phyloP scores from a whole-genome alignment of 2,329 filamentous ascomycete species.

The Cladophialophora chaetospira region DNA sequence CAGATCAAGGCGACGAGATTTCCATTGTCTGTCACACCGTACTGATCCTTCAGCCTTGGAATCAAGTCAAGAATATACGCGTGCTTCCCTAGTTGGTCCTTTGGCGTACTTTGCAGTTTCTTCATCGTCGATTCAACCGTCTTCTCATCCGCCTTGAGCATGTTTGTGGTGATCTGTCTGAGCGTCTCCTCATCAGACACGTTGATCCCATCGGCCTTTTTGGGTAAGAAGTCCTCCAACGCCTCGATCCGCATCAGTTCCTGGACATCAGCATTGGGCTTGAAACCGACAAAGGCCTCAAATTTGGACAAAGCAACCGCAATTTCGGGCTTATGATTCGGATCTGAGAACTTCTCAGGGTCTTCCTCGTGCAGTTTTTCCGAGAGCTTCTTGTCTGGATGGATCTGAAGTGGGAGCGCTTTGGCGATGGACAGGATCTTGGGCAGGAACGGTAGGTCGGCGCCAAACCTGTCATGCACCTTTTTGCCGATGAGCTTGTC shows the following conservation, averaged over 20 bases:
- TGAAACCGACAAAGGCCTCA: conserved; percentile 76
- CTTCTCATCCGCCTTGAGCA: conserved; percentile 58
- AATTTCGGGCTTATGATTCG: conserved; percentile 80
- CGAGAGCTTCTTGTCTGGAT: conserved; percentile 70
- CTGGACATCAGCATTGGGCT: conserved; percentile 63
- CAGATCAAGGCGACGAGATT: conserved; percentile 68
- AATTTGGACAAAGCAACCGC: conserved; percentile 71
- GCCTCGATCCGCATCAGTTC: conserved; percentile 58
- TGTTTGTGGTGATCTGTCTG: conserved; percentile 55
- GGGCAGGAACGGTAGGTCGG: conserved; percentile 70
- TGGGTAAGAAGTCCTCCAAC: conserved; percentile 57
- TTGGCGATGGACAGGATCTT: conserved; percentile 77
- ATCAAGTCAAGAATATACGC: conserved; percentile 66
- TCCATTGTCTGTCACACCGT: conserved; percentile 65
- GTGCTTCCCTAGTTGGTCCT: conserved; percentile 53
- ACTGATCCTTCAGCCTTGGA: conserved; percentile 65
- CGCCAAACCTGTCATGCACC: conserved; percentile 62
- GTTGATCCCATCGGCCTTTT: conserved; percentile 46
- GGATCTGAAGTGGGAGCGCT: conserved; percentile 72
- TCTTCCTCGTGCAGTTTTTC: conserved; percentile 64
- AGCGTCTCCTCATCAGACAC: conserved; percentile 56
- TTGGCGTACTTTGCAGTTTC: conserved; percentile 52
- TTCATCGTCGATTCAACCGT: conserved; percentile 57
- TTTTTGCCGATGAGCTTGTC: conserved; percentile 65
- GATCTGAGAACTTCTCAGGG: conserved; percentile 67